Evolutionary conservation across 768 basidiomycete species (phyloP), one percentile per base, ranked within the genome.

Genomic region (Porphyrellus cyaneotinctus): DNA sequence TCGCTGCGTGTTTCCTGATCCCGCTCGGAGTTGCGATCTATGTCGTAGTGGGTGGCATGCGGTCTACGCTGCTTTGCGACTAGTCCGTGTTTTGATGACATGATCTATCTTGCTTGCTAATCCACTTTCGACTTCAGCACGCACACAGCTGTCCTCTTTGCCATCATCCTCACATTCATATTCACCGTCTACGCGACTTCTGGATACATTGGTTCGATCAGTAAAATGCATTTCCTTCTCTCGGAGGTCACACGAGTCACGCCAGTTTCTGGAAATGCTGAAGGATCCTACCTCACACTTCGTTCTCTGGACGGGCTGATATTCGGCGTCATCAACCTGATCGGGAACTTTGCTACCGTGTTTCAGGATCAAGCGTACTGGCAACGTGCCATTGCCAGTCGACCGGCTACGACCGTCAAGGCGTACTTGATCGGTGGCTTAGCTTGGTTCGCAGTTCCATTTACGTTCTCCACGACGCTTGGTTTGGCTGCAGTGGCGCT

Each of bases 381-480:
- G 85, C 91, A 93, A 64, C 80, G 91, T 13, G 93, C 93, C 1
- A 92, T 97, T 63, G 94, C 95, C 2, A 87, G 85, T 54, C 74
- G 84, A 15, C 92, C 91, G 0, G 84, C 82, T 2, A 84, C 79
- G n/a, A 88, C 87, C 13, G 92, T 95, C 53, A 94, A 93, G 68
- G 94, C 89, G 0, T 97, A 92, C 72, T 74, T 95, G 4, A 76
- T 93, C 9, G 95, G 94, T 39, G 94, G 93, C 4, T 66, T 94
- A 9, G 87, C 91, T 2, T 97, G 95, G 94, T 92, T 95, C 63
- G 82, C 88, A 1, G 91, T 94, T 53, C 91, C 91, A 0, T 91
- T 94, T 67, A 79, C 81, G 8, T 83, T 97, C 59, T 87, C 94
- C 1, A 94, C 90, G 0, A 89, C 88, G 2, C 80, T 97, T 36